Percentiles rank a stretch among this genome's conserved stretches.
Evolutionary conservation across 768 basidiomycete genomes (phyloP).

Genomic region (Mycena filopes): DNA sequence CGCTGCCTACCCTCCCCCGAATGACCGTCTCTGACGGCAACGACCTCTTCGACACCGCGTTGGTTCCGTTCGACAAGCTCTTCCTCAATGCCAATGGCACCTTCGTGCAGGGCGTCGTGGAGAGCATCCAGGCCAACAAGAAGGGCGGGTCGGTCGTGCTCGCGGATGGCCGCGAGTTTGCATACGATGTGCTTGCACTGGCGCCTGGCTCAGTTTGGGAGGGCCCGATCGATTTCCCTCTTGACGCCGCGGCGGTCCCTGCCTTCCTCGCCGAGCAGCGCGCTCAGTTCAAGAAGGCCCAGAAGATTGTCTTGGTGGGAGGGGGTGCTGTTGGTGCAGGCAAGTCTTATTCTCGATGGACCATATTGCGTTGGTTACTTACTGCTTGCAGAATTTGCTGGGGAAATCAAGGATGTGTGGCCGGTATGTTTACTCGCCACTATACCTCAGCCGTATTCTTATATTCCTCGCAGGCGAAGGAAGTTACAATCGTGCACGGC

Average conservation of each 20-base stretch:
- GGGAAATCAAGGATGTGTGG: slow-evolving; percentile 54
- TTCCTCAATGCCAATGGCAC: slow-evolving; percentile 54
- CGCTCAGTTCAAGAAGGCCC: slow-evolving; percentile 44
- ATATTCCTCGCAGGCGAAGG: slow-evolving; percentile 47
- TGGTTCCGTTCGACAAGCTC: slow-evolving; percentile 60
- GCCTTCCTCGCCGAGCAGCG: slow-evolving; percentile 34
- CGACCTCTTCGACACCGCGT: slow-evolving; percentile 44
- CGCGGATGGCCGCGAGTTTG: slow-evolving; percentile 53
- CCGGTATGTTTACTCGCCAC: slow-evolving; percentile 42
- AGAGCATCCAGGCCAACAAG: slow-evolving; percentile 38
- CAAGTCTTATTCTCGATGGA: slow-evolving; percentile 26
- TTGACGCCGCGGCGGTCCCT: slow-evolving; percentile 36
- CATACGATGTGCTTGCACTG: slow-evolving; percentile 65
- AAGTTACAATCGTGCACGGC: slow-evolving; percentile 71
- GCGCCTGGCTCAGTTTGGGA: slow-evolving; percentile 63
- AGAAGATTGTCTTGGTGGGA: slow-evolving; percentile 51
- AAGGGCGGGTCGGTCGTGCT: slow-evolving; percentile 58
- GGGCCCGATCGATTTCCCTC: slow-evolving; percentile 49
- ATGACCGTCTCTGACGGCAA: slow-evolving; percentile 46
- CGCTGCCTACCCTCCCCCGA: slow-evolving; percentile 52
- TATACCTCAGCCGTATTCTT: neutral
- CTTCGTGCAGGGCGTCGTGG: slow-evolving; percentile 49
- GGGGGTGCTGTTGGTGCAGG: slow-evolving; percentile 55
- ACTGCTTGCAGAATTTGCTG: slow-evolving; percentile 47
- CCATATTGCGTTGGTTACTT: slow-evolving; percentile 10